Base-by-base conservation (phyloP, 2,329 filamentous ascomycete genomes). In the Monosporascus sp. region DNA sequence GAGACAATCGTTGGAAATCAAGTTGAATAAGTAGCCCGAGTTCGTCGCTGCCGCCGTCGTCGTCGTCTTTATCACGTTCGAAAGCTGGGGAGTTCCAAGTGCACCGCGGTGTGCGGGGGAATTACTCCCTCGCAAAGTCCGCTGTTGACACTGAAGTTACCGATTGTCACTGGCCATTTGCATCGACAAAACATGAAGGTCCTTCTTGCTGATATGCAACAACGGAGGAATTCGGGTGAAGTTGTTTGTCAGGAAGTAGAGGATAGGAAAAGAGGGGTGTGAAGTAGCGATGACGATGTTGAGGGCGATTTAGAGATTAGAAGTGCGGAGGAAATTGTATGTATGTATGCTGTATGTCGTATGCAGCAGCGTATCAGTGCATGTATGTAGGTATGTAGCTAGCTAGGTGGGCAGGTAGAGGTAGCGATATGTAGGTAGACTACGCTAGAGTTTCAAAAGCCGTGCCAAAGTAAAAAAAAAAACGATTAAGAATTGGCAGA, bases 151-250 rank as follows among this genome's bases (percentile, higher is more conserved):
- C 71, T 65, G 62, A 62, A 68, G 61, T 74, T 82, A 83, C 68
- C 75, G 74, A 71, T 76, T 76, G 72, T 76, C 71, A 69, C 74
- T 72, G 77, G 75, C 76, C 81, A 83, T 83, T 79, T 77, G 74
- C 77, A 62, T 65, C 65, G 45, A 51, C 55, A 55, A 51, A 51
- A 36, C 52, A 54, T 52, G 55, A 41, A 34, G 15, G 22, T 24
- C 47, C 56, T 54, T 44, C 45, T 49, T 49, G 22, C 17, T n/a
- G 48, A 22, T 49, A 25, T 36, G 42, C 20, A 9, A 52, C 42
- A 27, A 38, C 22, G 20, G 34, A 48, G n/a, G 6, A 41, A 42
- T 9, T 44, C 15, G 9, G 24, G 50, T 42, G 18, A 42, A 3
- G 42, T 45, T 50, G 31, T 50, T 54, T 6, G 25, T 34, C 9